Conservation (phyloP, 345 rosid species). For the Citrus inodora region DNA sequence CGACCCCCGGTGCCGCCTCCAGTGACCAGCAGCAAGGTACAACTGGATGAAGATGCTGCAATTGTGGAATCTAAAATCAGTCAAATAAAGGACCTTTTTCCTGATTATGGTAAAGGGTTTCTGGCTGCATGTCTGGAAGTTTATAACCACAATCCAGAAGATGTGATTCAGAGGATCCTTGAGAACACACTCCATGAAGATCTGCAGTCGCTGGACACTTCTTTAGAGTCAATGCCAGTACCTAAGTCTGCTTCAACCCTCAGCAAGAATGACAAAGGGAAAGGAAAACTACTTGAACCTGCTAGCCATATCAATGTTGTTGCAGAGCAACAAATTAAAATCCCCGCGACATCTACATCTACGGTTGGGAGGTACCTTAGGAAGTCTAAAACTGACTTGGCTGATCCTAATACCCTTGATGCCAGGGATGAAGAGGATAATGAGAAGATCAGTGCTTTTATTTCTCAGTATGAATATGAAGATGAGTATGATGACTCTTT, state of each 20-base stretch:
- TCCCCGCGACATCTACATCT: slow-evolving; percentile 52
- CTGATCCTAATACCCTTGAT: slow-evolving; percentile 47
- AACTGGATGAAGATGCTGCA: slow-evolving; percentile 62
- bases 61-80: slow-evolving; percentile 82
- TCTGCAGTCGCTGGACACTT: slow-evolving; percentile 59
- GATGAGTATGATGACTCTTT: slow-evolving; percentile 98
- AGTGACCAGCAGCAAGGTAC: slow-evolving; percentile 28
- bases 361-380: slow-evolving; percentile 71
- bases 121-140: slow-evolving; percentile 84
- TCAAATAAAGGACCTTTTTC: slow-evolving; percentile 88
- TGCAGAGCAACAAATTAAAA: slow-evolving; percentile 25
- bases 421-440: slow-evolving; percentile 42
- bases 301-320: slow-evolving; percentile 16
- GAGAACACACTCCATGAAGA: slow-evolving; percentile 89
- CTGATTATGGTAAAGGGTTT: slow-evolving; percentile 83
- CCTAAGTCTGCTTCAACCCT: slow-evolving; percentile 43
- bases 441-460: slow-evolving; percentile 47
- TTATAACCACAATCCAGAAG: slow-evolving; percentile 87
- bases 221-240: slow-evolving; percentile 52
- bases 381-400: slow-evolving; percentile 56
- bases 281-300: slow-evolving; percentile 67
- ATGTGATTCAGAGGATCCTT: slow-evolving; percentile 90
- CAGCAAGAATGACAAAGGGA: slow-evolving; percentile 69
- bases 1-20: slow-evolving; percentile 28
- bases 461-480: slow-evolving; percentile 81